A percentile compares a stretch with the other conserved stretches of the same genome.
Conservation (phyloP, 352 stramenopile genomes). For the Peronospora destructor region DNA sequence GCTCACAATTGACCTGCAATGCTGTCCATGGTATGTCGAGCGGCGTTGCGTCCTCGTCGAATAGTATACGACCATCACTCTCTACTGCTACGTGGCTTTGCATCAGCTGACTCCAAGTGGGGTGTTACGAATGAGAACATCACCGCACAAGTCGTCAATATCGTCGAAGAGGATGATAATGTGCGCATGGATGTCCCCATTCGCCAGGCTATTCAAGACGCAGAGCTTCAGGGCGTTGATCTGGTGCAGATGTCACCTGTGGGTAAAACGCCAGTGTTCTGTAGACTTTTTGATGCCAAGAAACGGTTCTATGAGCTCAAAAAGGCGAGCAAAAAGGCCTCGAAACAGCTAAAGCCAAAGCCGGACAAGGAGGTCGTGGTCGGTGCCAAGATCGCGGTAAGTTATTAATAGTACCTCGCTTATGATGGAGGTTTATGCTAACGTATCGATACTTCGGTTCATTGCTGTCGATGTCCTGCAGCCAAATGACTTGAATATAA, state of each 20-base stretch:
- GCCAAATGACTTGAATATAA: conserved; percentile 63
- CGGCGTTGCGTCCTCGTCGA: conserved; percentile 6
- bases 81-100: conserved; percentile 19
- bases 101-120: conserved; percentile 34
- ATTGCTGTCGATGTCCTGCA: conserved; percentile 9
- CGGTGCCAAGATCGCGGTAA: conserved; percentile 63
- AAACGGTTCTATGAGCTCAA: conserved; percentile 67
- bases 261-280: conserved; percentile 36
- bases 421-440: background rate
- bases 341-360: conserved; percentile 60
- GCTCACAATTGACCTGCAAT: background rate
- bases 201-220: conserved; percentile 45
- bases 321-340: conserved; percentile 51
- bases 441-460: background rate
- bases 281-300: conserved; percentile 68
- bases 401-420: conserved; percentile 11
- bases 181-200: conserved; percentile 49
- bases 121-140: conserved; percentile 62
- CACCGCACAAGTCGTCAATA: conserved; percentile 37
- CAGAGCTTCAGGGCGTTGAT: conserved; percentile 42
- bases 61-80: conserved; percentile 4
- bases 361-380: conserved; percentile 67
- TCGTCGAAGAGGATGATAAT: conserved; percentile 47
- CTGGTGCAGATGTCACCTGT: conserved; percentile 63
- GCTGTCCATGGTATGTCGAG: conserved; percentile 12